Conservation (phyloP, 164 flowering plant genomes). For the Dillenia turbinata region DNA sequence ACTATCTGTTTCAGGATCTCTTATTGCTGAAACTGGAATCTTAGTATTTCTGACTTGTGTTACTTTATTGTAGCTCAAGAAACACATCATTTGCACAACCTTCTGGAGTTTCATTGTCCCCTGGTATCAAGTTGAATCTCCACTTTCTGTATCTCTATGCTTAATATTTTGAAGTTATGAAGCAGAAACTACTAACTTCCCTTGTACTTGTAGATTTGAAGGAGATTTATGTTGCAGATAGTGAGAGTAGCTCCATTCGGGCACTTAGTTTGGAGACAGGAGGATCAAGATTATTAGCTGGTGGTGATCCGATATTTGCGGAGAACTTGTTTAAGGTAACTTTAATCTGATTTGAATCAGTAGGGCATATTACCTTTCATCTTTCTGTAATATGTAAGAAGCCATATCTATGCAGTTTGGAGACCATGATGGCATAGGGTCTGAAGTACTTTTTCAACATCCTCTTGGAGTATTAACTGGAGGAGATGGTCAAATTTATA, state of each 20-base stretch:
- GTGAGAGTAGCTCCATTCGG: slow-evolving; percentile 97
- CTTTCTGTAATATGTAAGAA: no score
- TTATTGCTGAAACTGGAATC: background rate
- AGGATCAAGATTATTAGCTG: slow-evolving; percentile 83
- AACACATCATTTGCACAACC: slow-evolving; percentile 95
- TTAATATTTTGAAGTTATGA: background rate
- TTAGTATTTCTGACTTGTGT: slow-evolving; percentile 2
- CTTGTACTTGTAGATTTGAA: slow-evolving; percentile 38
- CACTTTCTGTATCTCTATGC: no score
- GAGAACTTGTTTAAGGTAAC: slow-evolving; percentile 86
- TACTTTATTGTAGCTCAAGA: slow-evolving; percentile 42
- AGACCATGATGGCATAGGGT: slow-evolving; percentile 85
- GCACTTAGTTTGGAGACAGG: slow-evolving; percentile 79
- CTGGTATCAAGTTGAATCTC: slow-evolving; percentile 44
- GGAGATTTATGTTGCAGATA: slow-evolving; percentile 83
- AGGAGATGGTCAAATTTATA: slow-evolving; percentile 60
- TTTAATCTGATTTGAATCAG: background rate
- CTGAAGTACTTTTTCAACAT: slow-evolving; percentile 95
- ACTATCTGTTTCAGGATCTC: no score
- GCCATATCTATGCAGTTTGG: slow-evolving; percentile 60
- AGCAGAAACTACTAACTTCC: background rate
- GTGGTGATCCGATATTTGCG: slow-evolving; percentile 84
- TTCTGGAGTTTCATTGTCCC: slow-evolving; percentile 79
- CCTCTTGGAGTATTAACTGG: slow-evolving; percentile 85
- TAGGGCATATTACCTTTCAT: no score